A percentile compares a stretch with the other conserved stretches of the same genome.
These are phyloP conservation scores for Vitellaria paradoxa DNA, from an alignment of 179 eudicot species.

Conservation along the genomic window DNA sequence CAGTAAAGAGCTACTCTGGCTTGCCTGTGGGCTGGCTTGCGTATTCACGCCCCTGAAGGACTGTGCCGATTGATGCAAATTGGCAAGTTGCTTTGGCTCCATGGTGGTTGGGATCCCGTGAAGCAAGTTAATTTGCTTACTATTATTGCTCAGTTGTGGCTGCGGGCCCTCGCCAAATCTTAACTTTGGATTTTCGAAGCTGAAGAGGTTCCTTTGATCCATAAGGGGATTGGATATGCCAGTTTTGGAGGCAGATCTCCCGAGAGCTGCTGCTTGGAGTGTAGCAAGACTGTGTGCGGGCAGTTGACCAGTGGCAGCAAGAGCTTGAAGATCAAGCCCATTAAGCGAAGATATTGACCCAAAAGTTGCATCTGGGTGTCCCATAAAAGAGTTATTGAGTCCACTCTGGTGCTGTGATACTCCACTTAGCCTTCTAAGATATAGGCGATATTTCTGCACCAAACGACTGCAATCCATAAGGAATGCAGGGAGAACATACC, in stretches of 20 bases:
- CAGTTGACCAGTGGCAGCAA: slow-evolving; percentile 76
- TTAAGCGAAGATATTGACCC: slow-evolving; percentile 55
- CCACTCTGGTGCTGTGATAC: slow-evolving; percentile 77
- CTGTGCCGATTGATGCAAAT: slow-evolving; percentile 52
- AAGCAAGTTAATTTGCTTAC: slow-evolving; percentile 63
- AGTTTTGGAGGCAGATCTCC: slow-evolving; percentile 46
- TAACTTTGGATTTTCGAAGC: slow-evolving; percentile 60
- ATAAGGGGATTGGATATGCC: slow-evolving; percentile 55
- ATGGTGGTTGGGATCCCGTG: slow-evolving; percentile 87
- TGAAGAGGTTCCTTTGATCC: slow-evolving; percentile 82
- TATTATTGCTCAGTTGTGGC: slow-evolving; percentile 28
- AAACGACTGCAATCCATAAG: slow-evolving; percentile 6
- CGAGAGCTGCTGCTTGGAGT: slow-evolving; percentile 52
- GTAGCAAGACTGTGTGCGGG: slow-evolving; percentile 72
- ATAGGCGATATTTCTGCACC: slow-evolving; percentile 88
- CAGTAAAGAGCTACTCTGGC: slow-evolving; percentile 43
- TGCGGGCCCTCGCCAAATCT: slow-evolving; percentile 34
- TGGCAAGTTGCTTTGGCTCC: slow-evolving; percentile 74
- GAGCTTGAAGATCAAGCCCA: slow-evolving; percentile 74
- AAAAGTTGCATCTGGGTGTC: slow-evolving; percentile 44
- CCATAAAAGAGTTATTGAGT: slow-evolving; percentile 57
- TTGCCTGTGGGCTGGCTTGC: slow-evolving; percentile 39
- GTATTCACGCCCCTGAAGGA: slow-evolving; percentile 36
- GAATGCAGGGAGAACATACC: background rate
- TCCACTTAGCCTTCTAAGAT: slow-evolving; percentile 89